These are phyloP conservation scores for Sphaerosporella brunnea DNA, from an alignment of 495 filamentous ascomycete species.

Conservation along the genomic window DNA sequence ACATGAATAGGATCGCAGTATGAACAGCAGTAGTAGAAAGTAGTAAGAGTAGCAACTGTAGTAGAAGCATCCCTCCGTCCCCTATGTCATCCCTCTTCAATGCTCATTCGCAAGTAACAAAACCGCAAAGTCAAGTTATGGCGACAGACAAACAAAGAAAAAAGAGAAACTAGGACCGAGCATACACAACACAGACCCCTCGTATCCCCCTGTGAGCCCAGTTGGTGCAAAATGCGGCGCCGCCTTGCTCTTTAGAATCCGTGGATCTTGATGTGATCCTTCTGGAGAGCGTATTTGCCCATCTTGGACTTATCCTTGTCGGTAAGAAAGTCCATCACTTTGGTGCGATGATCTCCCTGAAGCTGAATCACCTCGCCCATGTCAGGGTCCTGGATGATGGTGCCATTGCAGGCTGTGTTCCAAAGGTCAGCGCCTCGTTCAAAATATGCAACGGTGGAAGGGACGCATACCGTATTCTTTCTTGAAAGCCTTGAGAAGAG, in stretches of 20 bases:
- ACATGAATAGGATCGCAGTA: too few relatives aligned
- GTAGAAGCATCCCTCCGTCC: too few relatives aligned
- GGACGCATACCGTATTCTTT: slow-evolving; percentile 79
- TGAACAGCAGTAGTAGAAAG: too few relatives aligned
- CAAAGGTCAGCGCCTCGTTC: neutral
- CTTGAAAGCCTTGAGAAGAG: slow-evolving; percentile 99
- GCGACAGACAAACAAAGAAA: too few relatives aligned
- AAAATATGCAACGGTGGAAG: neutral
- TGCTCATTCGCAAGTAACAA: too few relatives aligned
- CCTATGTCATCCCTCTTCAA: too few relatives aligned
- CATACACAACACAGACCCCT: too few relatives aligned
- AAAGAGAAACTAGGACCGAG: too few relatives aligned
- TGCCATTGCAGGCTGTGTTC: slow-evolving; percentile 91
- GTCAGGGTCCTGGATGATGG: slow-evolving; percentile 88
- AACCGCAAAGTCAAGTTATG: too few relatives aligned
- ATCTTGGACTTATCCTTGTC: slow-evolving; percentile 94
- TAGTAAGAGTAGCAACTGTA: too few relatives aligned
- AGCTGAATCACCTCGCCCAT: slow-evolving; percentile 99
- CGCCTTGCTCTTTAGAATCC: slow-evolving; percentile 40
- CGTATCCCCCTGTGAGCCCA: too few relatives aligned
- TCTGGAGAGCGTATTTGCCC: slow-evolving; percentile 27
- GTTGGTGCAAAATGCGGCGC: neutral
- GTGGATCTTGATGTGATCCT: slow-evolving; percentile 65
- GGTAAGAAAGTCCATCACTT: slow-evolving; percentile 92
- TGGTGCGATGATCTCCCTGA: slow-evolving; percentile 96